phyloP scores from a whole-genome alignment of 2,329 filamentous ascomycete genomes.

The Venturia aucupariae region DNA sequence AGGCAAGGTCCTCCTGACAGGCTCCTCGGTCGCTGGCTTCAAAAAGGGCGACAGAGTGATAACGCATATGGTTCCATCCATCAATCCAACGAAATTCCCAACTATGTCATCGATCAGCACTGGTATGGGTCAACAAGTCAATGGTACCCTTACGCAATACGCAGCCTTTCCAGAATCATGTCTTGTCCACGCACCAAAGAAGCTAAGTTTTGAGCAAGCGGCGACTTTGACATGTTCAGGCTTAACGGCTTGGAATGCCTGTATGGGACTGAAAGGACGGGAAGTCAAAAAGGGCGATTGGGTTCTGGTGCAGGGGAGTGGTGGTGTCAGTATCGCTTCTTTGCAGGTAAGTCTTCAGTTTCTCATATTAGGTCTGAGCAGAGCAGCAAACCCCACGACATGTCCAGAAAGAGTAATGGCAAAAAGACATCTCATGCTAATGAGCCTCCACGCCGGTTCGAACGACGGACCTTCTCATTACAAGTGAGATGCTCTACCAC shows the following conservation, averaged over 20 bases:
- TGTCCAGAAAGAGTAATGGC: background rate
- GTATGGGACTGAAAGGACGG: slow-evolving; percentile 39
- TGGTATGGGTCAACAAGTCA: slow-evolving; percentile 58
- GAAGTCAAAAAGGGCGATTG: slow-evolving; percentile 30
- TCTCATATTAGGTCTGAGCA: background rate
- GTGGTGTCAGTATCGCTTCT: slow-evolving; percentile 57
- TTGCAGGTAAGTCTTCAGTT: slow-evolving; percentile 40
- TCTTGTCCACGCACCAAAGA: slow-evolving; percentile 53
- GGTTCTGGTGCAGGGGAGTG: slow-evolving; percentile 60
- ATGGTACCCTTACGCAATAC: slow-evolving; percentile 60
- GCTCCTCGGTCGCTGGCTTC: slow-evolving; percentile 47
- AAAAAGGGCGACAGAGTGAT: slow-evolving; percentile 49
- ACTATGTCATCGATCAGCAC: slow-evolving; percentile 34
- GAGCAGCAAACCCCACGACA: background rate
- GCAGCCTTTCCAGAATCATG: slow-evolving; percentile 58
- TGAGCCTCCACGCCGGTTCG: background rate
- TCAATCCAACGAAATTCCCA: slow-evolving; percentile 33
- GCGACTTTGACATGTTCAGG: slow-evolving; percentile 39
- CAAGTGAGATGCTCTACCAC: background rate
- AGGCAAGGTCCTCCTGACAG: slow-evolving; percentile 44
- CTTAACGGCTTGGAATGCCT: slow-evolving; percentile 42
- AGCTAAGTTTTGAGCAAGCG: slow-evolving; percentile 38
- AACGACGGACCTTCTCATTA: background rate
- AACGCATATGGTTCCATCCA: slow-evolving; percentile 38
- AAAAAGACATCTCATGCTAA: background rate